Conservation (phyloP, 2,329 filamentous ascomycete species). For the Ceratocystis alfenasii region DNA sequence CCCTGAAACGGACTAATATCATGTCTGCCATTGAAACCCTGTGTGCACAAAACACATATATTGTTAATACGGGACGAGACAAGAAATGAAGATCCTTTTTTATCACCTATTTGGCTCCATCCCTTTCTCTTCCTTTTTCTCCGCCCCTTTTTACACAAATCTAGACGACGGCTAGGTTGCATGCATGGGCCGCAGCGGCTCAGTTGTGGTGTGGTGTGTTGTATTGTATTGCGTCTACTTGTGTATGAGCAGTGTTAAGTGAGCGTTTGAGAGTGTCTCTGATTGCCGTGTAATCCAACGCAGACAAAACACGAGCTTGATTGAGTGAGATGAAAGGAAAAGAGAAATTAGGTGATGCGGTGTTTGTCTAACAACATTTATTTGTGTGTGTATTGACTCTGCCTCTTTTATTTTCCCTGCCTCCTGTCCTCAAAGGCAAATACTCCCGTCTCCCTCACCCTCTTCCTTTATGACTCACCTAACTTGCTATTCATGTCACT, state of each 20-base stretch:
- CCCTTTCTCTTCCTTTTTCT: slow-evolving; percentile 7
- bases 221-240: too few relatives aligned
- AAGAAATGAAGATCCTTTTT: background rate
- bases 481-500: background rate
- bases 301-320: background rate
- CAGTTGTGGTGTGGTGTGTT: too few relatives aligned
- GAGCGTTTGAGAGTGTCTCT: slow-evolving; percentile 21
- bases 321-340: background rate
- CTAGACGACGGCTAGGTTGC: too few relatives aligned
- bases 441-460: background rate
- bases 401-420: background rate
- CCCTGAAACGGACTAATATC: slow-evolving; percentile 19
- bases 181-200: too few relatives aligned
- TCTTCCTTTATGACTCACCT: background rate
- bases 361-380: background rate
- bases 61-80: slow-evolving; percentile 7
- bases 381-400: background rate
- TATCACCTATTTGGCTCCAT: slow-evolving; percentile 22
- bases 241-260: slow-evolving; percentile 8
- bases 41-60: background rate
- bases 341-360: background rate
- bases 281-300: slow-evolving; percentile 17
- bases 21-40: slow-evolving; percentile 19
- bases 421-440: background rate
- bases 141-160: slow-evolving; percentile 19